A percentile compares a stretch with the other conserved stretches of the same genome.
Evolutionary conservation across 345 rosid species (phyloP).

Genomic region (Dovyalis caffra): DNA sequence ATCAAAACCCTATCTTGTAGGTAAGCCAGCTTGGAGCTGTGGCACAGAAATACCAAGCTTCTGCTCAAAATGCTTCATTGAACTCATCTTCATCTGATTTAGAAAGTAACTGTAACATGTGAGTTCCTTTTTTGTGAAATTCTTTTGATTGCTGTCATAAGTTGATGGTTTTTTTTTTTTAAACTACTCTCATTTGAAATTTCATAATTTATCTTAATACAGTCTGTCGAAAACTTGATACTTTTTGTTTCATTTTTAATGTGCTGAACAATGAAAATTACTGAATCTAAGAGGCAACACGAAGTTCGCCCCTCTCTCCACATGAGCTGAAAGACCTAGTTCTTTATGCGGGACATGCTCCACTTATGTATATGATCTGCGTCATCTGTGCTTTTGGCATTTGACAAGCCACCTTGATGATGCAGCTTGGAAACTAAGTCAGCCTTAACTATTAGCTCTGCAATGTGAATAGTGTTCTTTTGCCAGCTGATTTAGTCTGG

Average conservation of each 20-base stretch:
- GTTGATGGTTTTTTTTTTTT: not conserved
- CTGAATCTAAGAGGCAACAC: not conserved
- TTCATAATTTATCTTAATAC: not conserved
- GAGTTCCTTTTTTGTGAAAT: constrained; percentile 23
- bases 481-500: too few species aligned
- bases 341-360: not conserved
- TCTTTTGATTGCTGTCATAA: not conserved
- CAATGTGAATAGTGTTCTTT: not conserved
- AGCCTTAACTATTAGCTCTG: not conserved
- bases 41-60: constrained; percentile 88
- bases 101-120: constrained; percentile 87
- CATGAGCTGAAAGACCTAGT: not conserved
- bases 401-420: not conserved
- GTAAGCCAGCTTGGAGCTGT: constrained; percentile 86
- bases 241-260: not conserved
- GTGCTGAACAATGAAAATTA: not conserved
- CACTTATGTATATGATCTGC: not conserved
- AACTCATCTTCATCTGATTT: constrained; percentile 73
- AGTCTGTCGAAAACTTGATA: not conserved
- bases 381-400: not conserved
- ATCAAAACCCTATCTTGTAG: constrained; percentile 34
- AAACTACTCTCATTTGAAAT: too few species aligned
- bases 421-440: not conserved
- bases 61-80: constrained; percentile 77
- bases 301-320: not conserved